Conservation (phyloP, 1,284 basidiomycete species). For the Melampsora occidentalis region DNA sequence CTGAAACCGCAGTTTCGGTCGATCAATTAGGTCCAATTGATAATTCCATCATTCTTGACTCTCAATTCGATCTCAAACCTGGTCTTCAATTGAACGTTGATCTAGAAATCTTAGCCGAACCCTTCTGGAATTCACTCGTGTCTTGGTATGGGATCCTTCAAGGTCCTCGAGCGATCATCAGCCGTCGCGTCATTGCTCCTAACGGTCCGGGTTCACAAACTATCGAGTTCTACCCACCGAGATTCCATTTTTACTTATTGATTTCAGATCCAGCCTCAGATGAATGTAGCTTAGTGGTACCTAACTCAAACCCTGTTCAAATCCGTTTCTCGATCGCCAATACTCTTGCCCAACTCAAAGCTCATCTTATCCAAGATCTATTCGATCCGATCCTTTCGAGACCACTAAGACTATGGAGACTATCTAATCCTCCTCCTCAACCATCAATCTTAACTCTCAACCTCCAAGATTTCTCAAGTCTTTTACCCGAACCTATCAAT, state of each 20-base stretch:
- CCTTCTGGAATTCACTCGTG: constrained; percentile 22
- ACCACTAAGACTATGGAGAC: constrained; percentile 22
- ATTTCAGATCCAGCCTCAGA: constrained; percentile 38
- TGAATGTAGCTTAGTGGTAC: background rate
- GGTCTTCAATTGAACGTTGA: constrained; percentile 29
- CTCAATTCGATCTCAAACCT: constrained; percentile 7
- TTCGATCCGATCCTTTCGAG: constrained; percentile 3
- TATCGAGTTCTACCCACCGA: constrained; percentile 39
- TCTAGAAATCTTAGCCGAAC: constrained; percentile 21
- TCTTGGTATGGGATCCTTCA: constrained; percentile 25
- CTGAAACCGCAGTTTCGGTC: background rate
- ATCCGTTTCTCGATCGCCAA: constrained; percentile 20
- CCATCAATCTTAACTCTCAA: constrained; percentile 44
- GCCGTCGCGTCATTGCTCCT: constrained; percentile 21
- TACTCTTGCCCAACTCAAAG: constrained; percentile 7
- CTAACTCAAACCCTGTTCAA: constrained; percentile 2
- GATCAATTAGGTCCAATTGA: constrained; percentile 18
- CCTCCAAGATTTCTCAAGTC: background rate
- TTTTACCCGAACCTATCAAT: constrained; percentile 23
- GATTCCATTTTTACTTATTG: constrained; percentile 29
- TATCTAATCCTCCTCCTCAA: constrained; percentile 45
- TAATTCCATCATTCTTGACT: constrained; percentile 21
- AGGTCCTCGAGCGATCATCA: constrained; percentile 11
- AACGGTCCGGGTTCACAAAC: constrained; percentile 35
- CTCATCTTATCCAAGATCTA: background rate